phyloP scores from a whole-genome alignment of 140 eudicot species.

The Anethum foeniculum region DNA sequence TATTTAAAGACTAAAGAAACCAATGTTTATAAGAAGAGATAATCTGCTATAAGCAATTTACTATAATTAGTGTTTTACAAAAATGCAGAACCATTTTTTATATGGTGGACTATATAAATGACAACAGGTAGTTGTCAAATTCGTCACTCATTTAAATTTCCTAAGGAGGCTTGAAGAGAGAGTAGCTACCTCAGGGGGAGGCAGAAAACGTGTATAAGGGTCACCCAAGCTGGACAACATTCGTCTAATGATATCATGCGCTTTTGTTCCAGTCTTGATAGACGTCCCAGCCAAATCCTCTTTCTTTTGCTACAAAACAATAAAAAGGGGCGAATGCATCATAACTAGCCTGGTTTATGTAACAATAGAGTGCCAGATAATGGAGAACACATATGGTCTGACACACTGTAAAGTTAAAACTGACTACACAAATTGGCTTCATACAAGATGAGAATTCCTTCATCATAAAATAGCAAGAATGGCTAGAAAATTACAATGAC shows the following conservation, averaged over 20 bases:
- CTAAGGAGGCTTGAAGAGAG: background rate
- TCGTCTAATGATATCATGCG: slow-evolving; percentile 68
- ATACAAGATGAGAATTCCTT: background rate
- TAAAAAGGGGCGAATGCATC: slow-evolving; percentile 10
- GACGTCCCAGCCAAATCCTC: slow-evolving; percentile 56
- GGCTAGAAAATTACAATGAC: background rate
- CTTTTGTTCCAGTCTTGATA: slow-evolving; percentile 67
- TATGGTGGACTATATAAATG: background rate
- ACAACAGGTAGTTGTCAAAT: background rate
- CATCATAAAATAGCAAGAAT: background rate
- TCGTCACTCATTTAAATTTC: background rate
- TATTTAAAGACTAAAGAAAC: background rate
- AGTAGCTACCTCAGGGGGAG: slow-evolving; percentile 68
- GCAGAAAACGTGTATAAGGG: slow-evolving; percentile 83
- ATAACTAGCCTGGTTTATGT: background rate
- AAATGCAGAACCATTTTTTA: background rate
- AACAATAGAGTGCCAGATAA: slow-evolving; percentile 1
- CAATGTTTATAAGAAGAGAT: background rate
- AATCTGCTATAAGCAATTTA: background rate
- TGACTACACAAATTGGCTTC: background rate
- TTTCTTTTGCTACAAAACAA: slow-evolving; percentile 57
- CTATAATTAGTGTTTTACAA: background rate
- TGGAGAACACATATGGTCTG: background rate
- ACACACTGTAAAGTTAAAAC: background rate
- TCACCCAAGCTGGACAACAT: slow-evolving; percentile 92